Base-by-base conservation (phyloP, 257 asterid genomes). In the Solanum gandarillasii region DNA sequence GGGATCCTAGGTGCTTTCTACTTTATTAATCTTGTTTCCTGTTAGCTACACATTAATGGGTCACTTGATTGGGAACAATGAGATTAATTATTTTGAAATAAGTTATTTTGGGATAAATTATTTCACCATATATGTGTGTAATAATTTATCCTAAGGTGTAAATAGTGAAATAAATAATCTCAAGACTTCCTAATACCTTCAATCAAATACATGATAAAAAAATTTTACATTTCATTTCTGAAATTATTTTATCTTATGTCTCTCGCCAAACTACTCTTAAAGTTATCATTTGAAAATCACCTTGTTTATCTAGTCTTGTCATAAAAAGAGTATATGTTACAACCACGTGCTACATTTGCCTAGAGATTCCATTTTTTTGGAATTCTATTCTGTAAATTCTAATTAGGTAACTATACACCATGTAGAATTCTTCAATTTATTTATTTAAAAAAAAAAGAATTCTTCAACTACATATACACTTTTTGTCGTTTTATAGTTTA, bases 131-230 rank as follows among this genome's bases (percentile, higher is more conserved):
- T 48, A 48, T 46, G 13, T 48, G 7, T 14, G 21, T 2, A 48
- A 48, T 5, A 48, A 48, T 5, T 48, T 48, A 5, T 48, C 1
- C 21, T 48, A 48, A 13, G 20, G 7, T 48, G 1, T 46, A 46
- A 46, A 46, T 46, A 0, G 0, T 12, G 20, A 0, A 46, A 46
- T 13, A 46, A 13, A 46, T 46, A 46, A 13, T 46, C 6, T 46
- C 18, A 13, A 13, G 0, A 46, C 1, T 5, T 0, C 0, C 58
- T 46, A 4, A 5, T 46, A 13, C 7, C 7, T 46, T 1, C 6
- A 46, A 5, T 46, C 3, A 46, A 46, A 46, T 12, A 46, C 6
- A 46, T 48, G 0, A 48, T 46, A 46, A 4, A 48, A 48, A 5
- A 4, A 0, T 14, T 5, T 13, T 14, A 12, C 18, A 46, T 48